Evolutionary conservation across 2,329 filamentous ascomycete genomes (phyloP).

Genomic region (Pyrenophora tritici-repentis): DNA sequence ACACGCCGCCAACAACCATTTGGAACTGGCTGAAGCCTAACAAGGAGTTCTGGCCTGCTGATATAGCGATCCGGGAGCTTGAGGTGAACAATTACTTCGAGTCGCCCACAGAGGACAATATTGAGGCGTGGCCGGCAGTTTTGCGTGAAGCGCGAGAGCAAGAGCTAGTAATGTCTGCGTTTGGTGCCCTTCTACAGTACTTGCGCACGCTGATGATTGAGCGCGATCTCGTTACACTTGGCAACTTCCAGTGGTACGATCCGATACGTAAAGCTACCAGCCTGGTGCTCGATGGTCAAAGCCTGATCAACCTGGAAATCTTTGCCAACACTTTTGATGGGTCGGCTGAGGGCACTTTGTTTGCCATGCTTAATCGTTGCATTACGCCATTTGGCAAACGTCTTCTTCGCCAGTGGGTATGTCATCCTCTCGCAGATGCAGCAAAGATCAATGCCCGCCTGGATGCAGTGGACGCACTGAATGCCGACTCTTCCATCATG

Average conservation of each 20-base stretch:
- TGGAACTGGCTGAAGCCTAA: slow-evolving; percentile 91
- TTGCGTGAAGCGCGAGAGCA: slow-evolving; percentile 76
- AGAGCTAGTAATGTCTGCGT: slow-evolving; percentile 84
- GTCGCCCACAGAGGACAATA: slow-evolving; percentile 59
- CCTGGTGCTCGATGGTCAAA: slow-evolving; percentile 91
- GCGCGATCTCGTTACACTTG: slow-evolving; percentile 80
- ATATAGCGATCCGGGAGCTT: slow-evolving; percentile 80
- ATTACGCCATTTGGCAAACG: slow-evolving; percentile 97
- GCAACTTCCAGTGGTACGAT: slow-evolving; percentile 89
- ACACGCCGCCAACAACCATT: slow-evolving; percentile 86
- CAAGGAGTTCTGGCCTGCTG: slow-evolving; percentile 89
- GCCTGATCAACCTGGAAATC: slow-evolving; percentile 95
- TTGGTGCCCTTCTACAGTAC: slow-evolving; percentile 88
- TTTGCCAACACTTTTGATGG: slow-evolving; percentile 94
- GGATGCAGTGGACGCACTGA: slow-evolving; percentile 91
- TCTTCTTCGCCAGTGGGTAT: slow-evolving; percentile 95
- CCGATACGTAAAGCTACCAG: slow-evolving; percentile 91
- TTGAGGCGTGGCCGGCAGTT: slow-evolving; percentile 76
- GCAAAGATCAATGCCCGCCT: slow-evolving; percentile 88
- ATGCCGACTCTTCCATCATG: slow-evolving; percentile 77
- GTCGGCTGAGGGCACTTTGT: slow-evolving; percentile 81
- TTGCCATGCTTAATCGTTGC: slow-evolving; percentile 88
- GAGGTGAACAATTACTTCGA: slow-evolving; percentile 80
- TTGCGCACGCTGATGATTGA: slow-evolving; percentile 84
- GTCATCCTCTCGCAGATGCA: slow-evolving; percentile 87